phyloP scores from a whole-genome alignment of 768 basidiomycete species.

The Panellus pusillus region DNA sequence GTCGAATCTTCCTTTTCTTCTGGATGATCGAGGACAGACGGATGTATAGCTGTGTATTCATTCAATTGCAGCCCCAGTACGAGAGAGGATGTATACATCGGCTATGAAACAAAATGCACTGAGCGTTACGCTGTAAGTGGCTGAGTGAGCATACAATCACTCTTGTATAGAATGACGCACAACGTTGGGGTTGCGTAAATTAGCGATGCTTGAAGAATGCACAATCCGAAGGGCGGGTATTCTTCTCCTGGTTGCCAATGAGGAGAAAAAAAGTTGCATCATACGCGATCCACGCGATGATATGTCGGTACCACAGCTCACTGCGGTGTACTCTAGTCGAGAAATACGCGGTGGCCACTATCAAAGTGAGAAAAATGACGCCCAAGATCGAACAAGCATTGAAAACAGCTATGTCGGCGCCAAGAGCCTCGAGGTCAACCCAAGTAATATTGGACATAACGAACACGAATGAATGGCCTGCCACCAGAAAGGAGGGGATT shows the following conservation, averaged over 20 bases:
- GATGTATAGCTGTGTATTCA: background rate
- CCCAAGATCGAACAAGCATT: background rate
- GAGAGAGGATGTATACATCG: background rate
- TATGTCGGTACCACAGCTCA: constrained; percentile 9
- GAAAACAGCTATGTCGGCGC: background rate
- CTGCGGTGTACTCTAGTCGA: constrained; percentile 4
- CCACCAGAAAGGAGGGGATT: background rate
- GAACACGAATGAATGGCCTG: background rate
- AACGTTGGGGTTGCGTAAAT: constrained; percentile 4
- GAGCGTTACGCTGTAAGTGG: background rate
- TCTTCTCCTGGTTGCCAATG: background rate
- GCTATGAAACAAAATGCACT: constrained; percentile 7
- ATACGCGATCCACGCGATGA: constrained; percentile 9
- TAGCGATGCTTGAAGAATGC: constrained; percentile 2
- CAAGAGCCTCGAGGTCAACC: background rate
- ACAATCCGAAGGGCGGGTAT: constrained; percentile 5
- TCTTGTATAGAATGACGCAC: background rate
- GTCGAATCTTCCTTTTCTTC: constrained; percentile 9
- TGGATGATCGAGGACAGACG: background rate
- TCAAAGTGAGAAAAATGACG: background rate
- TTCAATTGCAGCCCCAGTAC: background rate
- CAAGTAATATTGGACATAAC: constrained; percentile 1
- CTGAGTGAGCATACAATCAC: background rate
- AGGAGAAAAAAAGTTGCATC: constrained; percentile 3
- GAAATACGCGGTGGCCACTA: constrained; percentile 3